Base-by-base conservation (phyloP, 345 rosid genomes). In the Gossypium anomalum region DNA sequence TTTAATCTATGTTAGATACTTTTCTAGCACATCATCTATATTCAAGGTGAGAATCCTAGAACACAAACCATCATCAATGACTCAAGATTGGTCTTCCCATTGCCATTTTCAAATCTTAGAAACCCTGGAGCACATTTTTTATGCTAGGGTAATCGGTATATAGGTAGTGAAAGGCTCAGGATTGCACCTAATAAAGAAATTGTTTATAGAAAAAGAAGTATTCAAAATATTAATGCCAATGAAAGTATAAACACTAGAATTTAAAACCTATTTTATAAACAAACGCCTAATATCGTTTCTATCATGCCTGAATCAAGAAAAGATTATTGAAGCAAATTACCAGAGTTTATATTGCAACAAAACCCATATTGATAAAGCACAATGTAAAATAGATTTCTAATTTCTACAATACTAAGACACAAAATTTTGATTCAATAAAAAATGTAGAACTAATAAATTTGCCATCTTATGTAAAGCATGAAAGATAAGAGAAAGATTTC, bases 381-480 rank as follows among this genome's bases (percentile, higher is more conserved):
- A 16, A 48, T 20, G 17, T 17, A 47, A 19, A 45, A 63, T 6
- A 64, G 71, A 29, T 7, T 23, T 74, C 22, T 38, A 64, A 41
- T 64, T 25, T 74, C 63, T 53, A 38, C 43, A 20, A 27, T 55
- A 63, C 72, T 44, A 62, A 75, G 69, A 66, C 6, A 22, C 13
- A 4, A 11, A 56, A 20, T 45, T 25, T 59, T 38, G 64, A 14
- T 10, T 27, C 44, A 51, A 27, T 17, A 49, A 29, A 69, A 56
- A 56, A 55, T 56, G 20, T 16, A 52, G 27, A 34, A 60, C 60
- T 19, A 56, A 11, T 22, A 55, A 0, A n/a, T 49, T 47, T 34
- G 19, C 44, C 48, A 72, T 49, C 58, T 10, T 55, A 67, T 27
- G 27, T 11, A 79, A 44, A 49, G 61, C 51, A 70, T n/a, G 75